Conservation (phyloP, 2,329 filamentous ascomycete species). For the Claviceps fusiformis region DNA sequence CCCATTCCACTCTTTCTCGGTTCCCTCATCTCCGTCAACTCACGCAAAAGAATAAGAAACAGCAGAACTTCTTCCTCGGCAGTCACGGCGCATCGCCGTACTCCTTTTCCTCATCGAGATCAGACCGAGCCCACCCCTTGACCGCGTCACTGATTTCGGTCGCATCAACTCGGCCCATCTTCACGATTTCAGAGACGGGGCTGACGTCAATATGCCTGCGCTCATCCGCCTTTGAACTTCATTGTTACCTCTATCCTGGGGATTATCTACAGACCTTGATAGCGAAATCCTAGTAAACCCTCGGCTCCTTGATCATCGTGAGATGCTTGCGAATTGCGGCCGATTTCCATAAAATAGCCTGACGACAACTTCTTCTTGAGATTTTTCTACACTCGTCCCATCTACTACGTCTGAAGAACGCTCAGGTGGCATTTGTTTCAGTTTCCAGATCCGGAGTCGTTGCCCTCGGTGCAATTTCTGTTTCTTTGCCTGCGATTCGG, state of each 20-base stretch:
- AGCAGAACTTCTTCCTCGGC: neutral
- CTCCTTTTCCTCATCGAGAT: neutral
- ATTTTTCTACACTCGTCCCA: neutral
- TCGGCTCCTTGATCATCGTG: neutral
- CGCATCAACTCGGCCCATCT: neutral
- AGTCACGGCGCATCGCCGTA: neutral
- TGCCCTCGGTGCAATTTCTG: neutral
- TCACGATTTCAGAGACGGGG: neutral
- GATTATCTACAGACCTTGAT: neutral
- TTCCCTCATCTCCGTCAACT: neutral
- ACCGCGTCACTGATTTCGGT: neutral
- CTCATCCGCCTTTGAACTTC: neutral
- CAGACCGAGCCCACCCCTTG: neutral
- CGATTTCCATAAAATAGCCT: neutral
- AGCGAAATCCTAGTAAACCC: neutral
- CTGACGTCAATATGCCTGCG: slow-evolving; percentile 5
- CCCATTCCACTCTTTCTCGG: neutral
- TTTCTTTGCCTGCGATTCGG: neutral
- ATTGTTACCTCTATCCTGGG: neutral
- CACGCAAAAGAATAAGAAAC: neutral
- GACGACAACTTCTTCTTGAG: neutral
- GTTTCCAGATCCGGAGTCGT: neutral
- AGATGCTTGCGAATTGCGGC: neutral
- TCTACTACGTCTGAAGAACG: neutral
- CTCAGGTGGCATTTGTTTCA: neutral